Base-by-base conservation (phyloP, 371 early-diverging fungal genomes). In the Coemansia sp. region DNA sequence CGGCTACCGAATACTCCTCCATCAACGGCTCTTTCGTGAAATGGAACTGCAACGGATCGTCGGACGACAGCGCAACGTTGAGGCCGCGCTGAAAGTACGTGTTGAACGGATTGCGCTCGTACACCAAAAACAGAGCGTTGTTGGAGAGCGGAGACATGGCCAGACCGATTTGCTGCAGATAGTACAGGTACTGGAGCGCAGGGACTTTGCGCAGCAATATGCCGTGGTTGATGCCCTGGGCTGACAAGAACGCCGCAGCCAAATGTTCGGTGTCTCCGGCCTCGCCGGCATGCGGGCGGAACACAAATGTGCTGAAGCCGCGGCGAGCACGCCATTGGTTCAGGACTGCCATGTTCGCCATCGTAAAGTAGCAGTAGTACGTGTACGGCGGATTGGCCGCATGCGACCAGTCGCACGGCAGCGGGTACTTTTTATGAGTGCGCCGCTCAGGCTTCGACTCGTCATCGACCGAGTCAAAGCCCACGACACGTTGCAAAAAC, bases 91-190 rank as follows among this genome's bases (percentile, higher is more conserved):
- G 91, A 86, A 97, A 98, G 81, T 93, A 99, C 8, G 84, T 81
- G 50, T 92, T 87, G 75, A 99, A 90, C 4, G 99, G 99, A 78
- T 98, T 99, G 62, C 98, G 87, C 72, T 97, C 97, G 79, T 95
- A 96, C 13, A 90, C 92, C 66, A 99, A 81, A 76, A 99, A 99
- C 40, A 99, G 83, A 0, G 99, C 97, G 80, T 99, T 99, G 86
- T 99, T 99, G 50, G 94, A 94, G 7, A 99, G 85, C 7, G 99
- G 99, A 3, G 96, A 95, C 99, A 99, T 98, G 71, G 98, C 95
- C 67, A 99, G 90, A 14, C 96, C 97, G 60, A 99, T 91, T 75
- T 98, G 98, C 59, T 93, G 87, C 61, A 98, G 77, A 78, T 99
- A 99, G 82, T 86, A 95, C 68, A 99, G 85, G 74, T 99, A 99